These are phyloP conservation scores for Jimgerdemannia flammicorona DNA, from an alignment of 192 early-diverging fungal species.

Conservation along the genomic window DNA sequence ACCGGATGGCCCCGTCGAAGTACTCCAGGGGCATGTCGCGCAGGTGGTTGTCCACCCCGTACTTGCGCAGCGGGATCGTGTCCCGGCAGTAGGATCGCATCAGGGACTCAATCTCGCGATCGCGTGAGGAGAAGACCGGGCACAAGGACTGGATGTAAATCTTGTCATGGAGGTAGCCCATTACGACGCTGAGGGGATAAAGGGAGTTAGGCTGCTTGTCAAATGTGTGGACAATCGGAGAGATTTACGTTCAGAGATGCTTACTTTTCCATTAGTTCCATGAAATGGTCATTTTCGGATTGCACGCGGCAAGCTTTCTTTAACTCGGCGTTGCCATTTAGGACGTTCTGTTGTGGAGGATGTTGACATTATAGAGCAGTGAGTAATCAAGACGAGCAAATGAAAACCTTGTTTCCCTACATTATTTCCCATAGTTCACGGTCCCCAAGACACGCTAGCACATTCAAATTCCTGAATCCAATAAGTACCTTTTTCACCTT, in stretches of 20 bases:
- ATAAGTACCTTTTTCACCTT: slow-evolving; percentile 18
- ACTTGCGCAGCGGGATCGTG: slow-evolving; percentile 24
- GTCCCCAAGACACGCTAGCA: no score
- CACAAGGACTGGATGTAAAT: slow-evolving; percentile 47
- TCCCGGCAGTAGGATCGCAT: slow-evolving; percentile 32
- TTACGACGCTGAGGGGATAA: slow-evolving; percentile 35
- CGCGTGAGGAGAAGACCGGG: slow-evolving; percentile 34
- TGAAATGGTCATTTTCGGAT: slow-evolving; percentile 38
- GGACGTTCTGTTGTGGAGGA: no score
- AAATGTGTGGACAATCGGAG: neutral
- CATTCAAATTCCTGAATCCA: no score
- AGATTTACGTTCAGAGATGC: neutral
- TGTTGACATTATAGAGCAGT: no score
- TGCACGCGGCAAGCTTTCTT: slow-evolving; percentile 20
- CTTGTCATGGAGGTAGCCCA: slow-evolving; percentile 49
- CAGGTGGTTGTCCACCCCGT: slow-evolving; percentile 33
- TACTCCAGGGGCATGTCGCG: slow-evolving; percentile 29
- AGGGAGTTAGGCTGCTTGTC: neutral
- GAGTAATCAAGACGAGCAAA: neutral
- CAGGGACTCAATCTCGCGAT: slow-evolving; percentile 32
- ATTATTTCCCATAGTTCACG: neutral
- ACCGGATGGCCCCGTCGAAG: slow-evolving; percentile 29
- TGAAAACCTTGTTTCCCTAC: neutral
- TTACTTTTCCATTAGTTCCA: slow-evolving; percentile 53
- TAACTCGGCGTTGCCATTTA: no score